phyloP scores from a whole-genome alignment of 2,329 filamentous ascomycete genomes.

The Dactylonectria macrodidyma region DNA sequence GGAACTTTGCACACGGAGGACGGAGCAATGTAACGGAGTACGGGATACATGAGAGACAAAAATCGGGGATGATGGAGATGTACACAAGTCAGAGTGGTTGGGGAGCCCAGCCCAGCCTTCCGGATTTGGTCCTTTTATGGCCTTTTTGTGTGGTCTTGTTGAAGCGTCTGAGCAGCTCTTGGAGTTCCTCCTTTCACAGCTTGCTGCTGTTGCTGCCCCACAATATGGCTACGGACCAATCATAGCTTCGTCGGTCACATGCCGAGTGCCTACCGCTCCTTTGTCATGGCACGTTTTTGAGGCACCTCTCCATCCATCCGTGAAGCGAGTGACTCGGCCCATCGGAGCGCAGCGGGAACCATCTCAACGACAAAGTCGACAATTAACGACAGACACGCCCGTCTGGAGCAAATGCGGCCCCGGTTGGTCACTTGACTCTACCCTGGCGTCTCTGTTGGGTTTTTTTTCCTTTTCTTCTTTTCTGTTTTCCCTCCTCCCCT shows the following conservation, averaged over 20 bases:
- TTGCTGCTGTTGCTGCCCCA: constrained; percentile 33
- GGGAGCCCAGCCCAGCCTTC: constrained; percentile 6
- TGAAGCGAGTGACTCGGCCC: constrained; percentile 34
- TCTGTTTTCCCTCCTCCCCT: not conserved
- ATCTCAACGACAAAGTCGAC: constrained; percentile 26
- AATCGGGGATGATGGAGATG: not conserved
- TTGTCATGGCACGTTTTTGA: constrained; percentile 22
- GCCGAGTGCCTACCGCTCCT: constrained; percentile 33
- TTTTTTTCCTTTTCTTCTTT: not conserved
- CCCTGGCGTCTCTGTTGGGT: not conserved
- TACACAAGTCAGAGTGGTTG: not conserved
- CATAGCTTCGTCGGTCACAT: constrained; percentile 37
- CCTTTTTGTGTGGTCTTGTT: too few relatives aligned
- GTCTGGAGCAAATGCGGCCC: not conserved
- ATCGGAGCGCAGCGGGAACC: constrained; percentile 35
- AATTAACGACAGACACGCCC: constrained; percentile 9
- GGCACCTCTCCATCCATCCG: constrained; percentile 38
- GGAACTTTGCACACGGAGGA: not conserved
- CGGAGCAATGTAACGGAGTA: not conserved
- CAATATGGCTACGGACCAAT: constrained; percentile 30
- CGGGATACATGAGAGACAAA: not conserved
- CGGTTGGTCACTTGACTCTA: constrained; percentile 5
- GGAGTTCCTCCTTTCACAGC: not conserved
- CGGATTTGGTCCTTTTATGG: not conserved
- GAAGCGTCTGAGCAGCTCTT: not conserved